A percentile compares a stretch with the other conserved stretches of the same genome.
phyloP scores from a whole-genome alignment of 1,139 yeast species.

The Scheffersomyces stambukii region DNA sequence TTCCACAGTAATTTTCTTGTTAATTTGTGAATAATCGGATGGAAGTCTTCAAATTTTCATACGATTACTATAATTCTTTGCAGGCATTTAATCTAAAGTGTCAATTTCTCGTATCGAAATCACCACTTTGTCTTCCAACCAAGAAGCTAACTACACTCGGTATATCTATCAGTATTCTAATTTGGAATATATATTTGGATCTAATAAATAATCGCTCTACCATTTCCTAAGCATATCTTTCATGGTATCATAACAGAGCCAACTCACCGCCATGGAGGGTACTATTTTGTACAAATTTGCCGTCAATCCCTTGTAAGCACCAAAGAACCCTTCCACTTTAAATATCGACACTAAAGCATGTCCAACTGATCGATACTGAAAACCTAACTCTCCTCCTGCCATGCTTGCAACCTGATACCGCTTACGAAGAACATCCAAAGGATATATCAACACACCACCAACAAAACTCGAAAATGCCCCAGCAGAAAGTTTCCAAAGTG shows the following conservation, averaged over 20 bases:
- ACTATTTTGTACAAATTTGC: conserved; percentile 89
- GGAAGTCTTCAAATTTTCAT: too few relatives aligned
- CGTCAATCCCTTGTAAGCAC: conserved; percentile 83
- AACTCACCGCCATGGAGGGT: conserved; percentile 93
- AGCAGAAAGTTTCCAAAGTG: conserved; percentile 59
- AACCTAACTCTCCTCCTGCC: conserved; percentile 76
- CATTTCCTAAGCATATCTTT: conserved; percentile 37
- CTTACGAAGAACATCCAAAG: conserved; percentile 83
- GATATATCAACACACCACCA: conserved; percentile 87
- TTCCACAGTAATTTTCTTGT: too few relatives aligned
- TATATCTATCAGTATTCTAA: too few relatives aligned
- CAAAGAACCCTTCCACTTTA: conserved; percentile 68
- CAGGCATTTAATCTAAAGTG: too few relatives aligned
- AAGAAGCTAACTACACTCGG: too few relatives aligned
- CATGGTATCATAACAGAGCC: conserved; percentile 79
- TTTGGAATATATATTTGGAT: too few relatives aligned
- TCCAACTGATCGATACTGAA: conserved; percentile 66
- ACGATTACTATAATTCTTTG: too few relatives aligned
- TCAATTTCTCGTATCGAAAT: too few relatives aligned
- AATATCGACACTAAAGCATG: conserved; percentile 71
- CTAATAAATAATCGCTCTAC: conserved; percentile 14
- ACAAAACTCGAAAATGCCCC: conserved; percentile 70
- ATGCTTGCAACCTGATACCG: conserved; percentile 88
- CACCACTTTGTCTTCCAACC: too few relatives aligned
- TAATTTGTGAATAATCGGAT: too few relatives aligned